Conservation (phyloP, 1,139 yeast species). For the Candida sojae region DNA sequence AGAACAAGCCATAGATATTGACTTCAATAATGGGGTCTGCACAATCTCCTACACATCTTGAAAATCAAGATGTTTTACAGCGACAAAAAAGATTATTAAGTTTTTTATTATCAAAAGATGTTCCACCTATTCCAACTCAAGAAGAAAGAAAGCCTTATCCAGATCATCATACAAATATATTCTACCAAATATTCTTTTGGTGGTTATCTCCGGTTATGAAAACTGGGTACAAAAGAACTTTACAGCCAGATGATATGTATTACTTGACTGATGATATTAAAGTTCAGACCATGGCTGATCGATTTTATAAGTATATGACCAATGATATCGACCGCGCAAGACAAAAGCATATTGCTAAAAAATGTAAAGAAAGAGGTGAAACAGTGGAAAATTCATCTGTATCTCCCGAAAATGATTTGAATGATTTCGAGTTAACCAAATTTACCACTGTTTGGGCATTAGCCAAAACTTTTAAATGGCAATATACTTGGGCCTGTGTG, state of each 20-base stretch:
- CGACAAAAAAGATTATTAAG: conserved; percentile 34
- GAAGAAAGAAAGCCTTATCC: conserved; percentile 46
- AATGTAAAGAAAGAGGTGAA: conserved; percentile 26
- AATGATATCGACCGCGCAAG: conserved; percentile 21
- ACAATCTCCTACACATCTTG: conserved; percentile 5
- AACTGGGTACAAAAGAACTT: conserved; percentile 53
- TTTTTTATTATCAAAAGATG: conserved; percentile 30
- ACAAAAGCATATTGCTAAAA: conserved; percentile 18
- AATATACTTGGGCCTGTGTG: conserved; percentile 48
- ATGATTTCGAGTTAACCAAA: conserved; percentile 23
- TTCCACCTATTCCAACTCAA: conserved; percentile 38
- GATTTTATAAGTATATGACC: conserved; percentile 27
- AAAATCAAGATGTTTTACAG: conserved; percentile 13
- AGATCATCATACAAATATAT: conserved; percentile 27
- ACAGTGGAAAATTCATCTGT: conserved; percentile 21
- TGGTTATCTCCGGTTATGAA: conserved; percentile 51
- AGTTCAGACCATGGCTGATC: conserved; percentile 35
- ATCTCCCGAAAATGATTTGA: conserved; percentile 23
- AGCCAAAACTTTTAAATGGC: conserved; percentile 56
- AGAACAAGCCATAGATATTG: too few relatives aligned
- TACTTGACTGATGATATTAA: conserved; percentile 37
- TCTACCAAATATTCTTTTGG: conserved; percentile 48
- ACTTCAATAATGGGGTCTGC: neutral
- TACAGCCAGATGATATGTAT: conserved; percentile 48
- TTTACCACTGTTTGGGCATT: conserved; percentile 35